Base-by-base conservation (phyloP, 148 eudicot species). In the Vaccinium darrowii region DNA sequence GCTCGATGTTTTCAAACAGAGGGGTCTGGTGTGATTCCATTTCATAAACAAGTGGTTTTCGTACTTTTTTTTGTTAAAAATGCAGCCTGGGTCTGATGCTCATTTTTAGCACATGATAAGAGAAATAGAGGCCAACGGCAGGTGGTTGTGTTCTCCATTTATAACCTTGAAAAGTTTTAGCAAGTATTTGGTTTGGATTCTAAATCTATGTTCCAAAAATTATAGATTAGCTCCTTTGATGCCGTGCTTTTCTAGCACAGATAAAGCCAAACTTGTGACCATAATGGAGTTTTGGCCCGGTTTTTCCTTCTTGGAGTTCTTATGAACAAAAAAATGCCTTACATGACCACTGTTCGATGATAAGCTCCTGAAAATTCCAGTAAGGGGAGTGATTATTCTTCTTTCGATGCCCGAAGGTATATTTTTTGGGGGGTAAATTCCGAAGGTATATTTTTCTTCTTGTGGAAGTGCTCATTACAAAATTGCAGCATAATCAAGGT, bases 1-100 rank as follows among this genome's bases (percentile, higher is more conserved):
- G 98, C 90, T 91, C 30, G 97, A 94, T 36, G 97, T 94, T 85
- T 96, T 96, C 86, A 96, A 93, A 77, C 93, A 93, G 89, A 93
- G 96, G 89, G 99, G 99, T 87, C 95, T 94, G 36, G 91, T 89
- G n/a, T 91, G 85, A 90, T 60, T 83, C 58, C 0, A 56, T 84
- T 72, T 25, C 33, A 2, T 11, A 69, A 69, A 77, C 9, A 49
- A 84, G 67, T 49, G 76, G 10, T 18, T 78, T 80, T 69, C 23
- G 4, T 53, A 23, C 1, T 13, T 80, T 76, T 81, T 63, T 60
- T 78, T 84, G 69, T 23, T n/a, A 21, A n/a, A 74, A 51, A 30
- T 21, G 84, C 56, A 57, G 9, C 78, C 8, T 27, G 81, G 57
- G 81, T 69, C 16, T 54, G 79, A 81, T 81, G 36, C 72, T 81